phyloP scores from a whole-genome alignment of 2,329 filamentous ascomycete species.

The Fusarium sp. region DNA sequence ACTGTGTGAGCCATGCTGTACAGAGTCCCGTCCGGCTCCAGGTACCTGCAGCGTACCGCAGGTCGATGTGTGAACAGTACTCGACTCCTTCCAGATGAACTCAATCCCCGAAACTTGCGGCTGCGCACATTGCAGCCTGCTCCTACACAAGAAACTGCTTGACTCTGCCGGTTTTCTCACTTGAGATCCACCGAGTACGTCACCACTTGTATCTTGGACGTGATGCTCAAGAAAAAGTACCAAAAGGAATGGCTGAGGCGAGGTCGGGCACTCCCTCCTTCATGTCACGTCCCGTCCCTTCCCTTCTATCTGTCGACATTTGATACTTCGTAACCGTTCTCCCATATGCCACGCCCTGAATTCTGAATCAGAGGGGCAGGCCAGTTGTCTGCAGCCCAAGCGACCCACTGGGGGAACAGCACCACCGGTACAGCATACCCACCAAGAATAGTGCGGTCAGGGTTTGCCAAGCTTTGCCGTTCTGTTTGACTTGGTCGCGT shows the following conservation, averaged over 20 bases:
- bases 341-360: conserved; percentile 40
- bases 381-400: conserved; percentile 34
- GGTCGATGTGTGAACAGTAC: conserved; percentile 24
- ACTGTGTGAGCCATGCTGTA: conserved; percentile 31
- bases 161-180: conserved; percentile 33
- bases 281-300: conserved; percentile 22
- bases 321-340: conserved; percentile 43
- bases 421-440: conserved; percentile 34
- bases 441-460: conserved; percentile 44
- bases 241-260: conserved; percentile 25
- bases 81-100: conserved; percentile 35
- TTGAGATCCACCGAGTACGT: conserved; percentile 37
- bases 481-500: conserved; percentile 29
- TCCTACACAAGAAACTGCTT: conserved; percentile 19
- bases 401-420: conserved; percentile 45
- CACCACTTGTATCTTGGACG: conserved; percentile 27
- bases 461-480: conserved; percentile 44
- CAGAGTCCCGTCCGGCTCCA: conserved; percentile 30
- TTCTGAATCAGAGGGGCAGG: conserved; percentile 45
- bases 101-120: conserved; percentile 36
- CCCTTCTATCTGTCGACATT: conserved; percentile 37
- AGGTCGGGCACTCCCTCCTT: conserved; percentile 22
- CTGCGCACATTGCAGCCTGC: conserved; percentile 30
- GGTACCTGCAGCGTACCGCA: conserved; percentile 38
- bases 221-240: conserved; percentile 16